phyloP scores from a whole-genome alignment of 371 early-diverging fungal species.

The Syncephalastrum racemosum region DNA sequence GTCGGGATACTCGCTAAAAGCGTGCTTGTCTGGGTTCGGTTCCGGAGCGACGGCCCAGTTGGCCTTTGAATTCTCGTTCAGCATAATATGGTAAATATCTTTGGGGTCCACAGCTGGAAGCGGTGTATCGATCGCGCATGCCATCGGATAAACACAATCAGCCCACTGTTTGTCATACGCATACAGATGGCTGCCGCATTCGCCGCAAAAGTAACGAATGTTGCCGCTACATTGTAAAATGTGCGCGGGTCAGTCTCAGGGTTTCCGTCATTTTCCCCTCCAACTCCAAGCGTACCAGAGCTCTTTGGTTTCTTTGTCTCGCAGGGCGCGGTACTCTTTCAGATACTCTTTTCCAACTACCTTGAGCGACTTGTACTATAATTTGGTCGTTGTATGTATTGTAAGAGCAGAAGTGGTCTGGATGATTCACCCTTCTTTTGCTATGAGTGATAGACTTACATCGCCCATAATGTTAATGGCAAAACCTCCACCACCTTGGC shows the following conservation, averaged over 20 bases:
- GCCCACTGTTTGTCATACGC: conserved; percentile 31
- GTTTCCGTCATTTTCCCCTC: background rate
- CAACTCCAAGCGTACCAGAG: conserved; percentile 26
- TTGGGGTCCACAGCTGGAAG: conserved; percentile 21
- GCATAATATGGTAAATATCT: conserved; percentile 34
- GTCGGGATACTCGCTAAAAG: conserved; percentile 38
- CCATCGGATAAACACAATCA: conserved; percentile 41
- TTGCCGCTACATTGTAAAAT: conserved; percentile 31
- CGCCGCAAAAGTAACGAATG: conserved; percentile 44
- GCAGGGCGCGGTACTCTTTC: conserved; percentile 38
- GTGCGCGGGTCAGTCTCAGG: background rate
- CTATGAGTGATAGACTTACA: conserved; percentile 15
- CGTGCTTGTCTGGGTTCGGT: conserved; percentile 11
- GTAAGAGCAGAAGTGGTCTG: background rate
- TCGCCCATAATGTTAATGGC: conserved; percentile 46
- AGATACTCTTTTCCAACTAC: conserved; percentile 36
- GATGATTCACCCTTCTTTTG: background rate
- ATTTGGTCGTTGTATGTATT: background rate
- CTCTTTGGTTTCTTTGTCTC: conserved; percentile 32
- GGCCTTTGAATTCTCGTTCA: conserved; percentile 30
- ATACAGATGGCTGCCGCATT: conserved; percentile 46
- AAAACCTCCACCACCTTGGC: conserved; percentile 49
- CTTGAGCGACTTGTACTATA: conserved; percentile 33
- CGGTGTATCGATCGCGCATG: conserved; percentile 46
- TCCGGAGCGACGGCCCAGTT: conserved; percentile 36